phyloP scores from a whole-genome alignment of 208 protist genomes.

The Crithidia fasciculata region DNA sequence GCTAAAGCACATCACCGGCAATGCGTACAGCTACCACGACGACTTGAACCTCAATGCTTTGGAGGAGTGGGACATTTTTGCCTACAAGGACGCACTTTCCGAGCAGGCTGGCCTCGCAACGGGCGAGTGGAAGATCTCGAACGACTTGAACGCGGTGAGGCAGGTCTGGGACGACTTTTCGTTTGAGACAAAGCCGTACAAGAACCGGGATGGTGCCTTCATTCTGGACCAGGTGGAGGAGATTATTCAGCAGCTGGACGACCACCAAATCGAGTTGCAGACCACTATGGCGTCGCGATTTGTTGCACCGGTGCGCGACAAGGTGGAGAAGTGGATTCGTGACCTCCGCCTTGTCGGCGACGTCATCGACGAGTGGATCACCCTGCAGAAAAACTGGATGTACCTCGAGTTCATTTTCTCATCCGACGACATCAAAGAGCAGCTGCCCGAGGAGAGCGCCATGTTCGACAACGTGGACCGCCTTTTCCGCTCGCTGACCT shows the following conservation, averaged over 20 bases:
- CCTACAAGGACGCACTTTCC: conserved; percentile 82
- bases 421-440: conserved; percentile 96
- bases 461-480: conserved; percentile 92
- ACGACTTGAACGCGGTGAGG: conserved; percentile 90
- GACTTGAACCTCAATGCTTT: conserved; percentile 82
- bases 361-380: conserved; percentile 96
- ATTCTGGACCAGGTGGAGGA: conserved; percentile 93
- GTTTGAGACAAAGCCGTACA: conserved; percentile 88
- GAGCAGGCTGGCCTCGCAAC: conserved; percentile 93
- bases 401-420: conserved; percentile 99
- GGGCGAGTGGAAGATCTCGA: conserved; percentile 93
- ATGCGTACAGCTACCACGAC: conserved; percentile 88
- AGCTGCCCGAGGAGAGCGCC: conserved; percentile 91
- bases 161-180: conserved; percentile 80
- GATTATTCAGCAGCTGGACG: conserved; percentile 92
- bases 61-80: conserved; percentile 85
- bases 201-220: conserved; percentile 84
- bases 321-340: conserved; percentile 91
- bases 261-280: conserved; percentile 93
- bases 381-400: conserved; percentile 97
- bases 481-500: conserved; percentile 91
- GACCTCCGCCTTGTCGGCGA: conserved; percentile 84
- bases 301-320: conserved; percentile 78
- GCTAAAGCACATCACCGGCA: conserved; percentile 86
- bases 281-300: conserved; percentile 93